Percentiles rank a stretch among this genome's conserved stretches.
Conservation (phyloP, 495 filamentous ascomycete species). For the Aeminium ludgeri region DNA sequence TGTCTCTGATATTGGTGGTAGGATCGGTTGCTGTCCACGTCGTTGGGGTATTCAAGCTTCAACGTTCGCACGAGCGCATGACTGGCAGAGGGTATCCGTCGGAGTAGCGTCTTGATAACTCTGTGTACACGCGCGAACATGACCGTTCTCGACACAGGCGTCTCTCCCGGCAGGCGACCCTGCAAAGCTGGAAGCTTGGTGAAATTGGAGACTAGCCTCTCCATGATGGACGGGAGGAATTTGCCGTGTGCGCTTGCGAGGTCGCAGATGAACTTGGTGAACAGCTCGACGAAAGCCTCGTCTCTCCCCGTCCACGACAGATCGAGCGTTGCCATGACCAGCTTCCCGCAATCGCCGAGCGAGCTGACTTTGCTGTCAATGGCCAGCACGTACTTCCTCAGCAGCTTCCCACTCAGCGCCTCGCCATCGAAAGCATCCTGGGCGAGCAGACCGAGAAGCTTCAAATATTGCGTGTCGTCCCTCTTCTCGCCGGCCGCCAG, state of each 20-base stretch:
- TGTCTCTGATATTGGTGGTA: conserved; percentile 16
- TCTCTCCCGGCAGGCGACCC: conserved; percentile 13
- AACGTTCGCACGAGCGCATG: conserved; percentile 4
- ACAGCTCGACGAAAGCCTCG: conserved; percentile 61
- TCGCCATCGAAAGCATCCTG: conserved; percentile 30
- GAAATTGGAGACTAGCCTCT: conserved; percentile 68
- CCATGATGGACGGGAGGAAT: conserved; percentile 45
- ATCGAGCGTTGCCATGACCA: conserved; percentile 55
- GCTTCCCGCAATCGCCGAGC: conserved; percentile 53
- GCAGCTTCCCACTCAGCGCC: conserved; percentile 34
- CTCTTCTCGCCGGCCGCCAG: conserved; percentile 21
- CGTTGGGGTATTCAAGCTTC: conserved; percentile 9
- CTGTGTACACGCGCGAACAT: conserved; percentile 14
- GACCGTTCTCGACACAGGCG: conserved; percentile 4
- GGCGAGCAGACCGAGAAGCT: conserved; percentile 51
- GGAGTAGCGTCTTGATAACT: conserved; percentile 8
- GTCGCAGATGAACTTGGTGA: conserved; percentile 62
- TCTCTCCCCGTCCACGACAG: conserved; percentile 76
- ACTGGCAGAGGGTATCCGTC: conserved; percentile 10
- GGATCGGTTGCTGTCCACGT: conserved; percentile 8
- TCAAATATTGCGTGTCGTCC: conserved; percentile 56
- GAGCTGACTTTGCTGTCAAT: conserved; percentile 55
- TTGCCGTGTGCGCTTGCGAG: conserved; percentile 62
- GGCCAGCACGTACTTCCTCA: conserved; percentile 60
- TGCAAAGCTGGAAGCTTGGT: conserved; percentile 24